phyloP scores from a whole-genome alignment of 805 yeast genomes.

The Metschnikowia hibisci region DNA sequence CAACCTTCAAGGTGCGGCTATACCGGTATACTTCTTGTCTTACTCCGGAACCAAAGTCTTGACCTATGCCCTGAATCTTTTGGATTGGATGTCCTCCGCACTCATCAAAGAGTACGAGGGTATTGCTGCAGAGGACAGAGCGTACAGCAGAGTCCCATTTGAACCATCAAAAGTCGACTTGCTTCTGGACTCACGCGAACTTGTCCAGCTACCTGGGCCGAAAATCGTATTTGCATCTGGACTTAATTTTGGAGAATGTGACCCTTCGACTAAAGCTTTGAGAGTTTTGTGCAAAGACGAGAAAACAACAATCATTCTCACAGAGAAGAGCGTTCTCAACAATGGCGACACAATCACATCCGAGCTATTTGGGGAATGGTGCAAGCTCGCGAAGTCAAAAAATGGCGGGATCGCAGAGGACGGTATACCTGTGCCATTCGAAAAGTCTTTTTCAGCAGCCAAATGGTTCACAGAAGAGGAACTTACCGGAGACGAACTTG shows the following conservation, averaged over 20 bases:
- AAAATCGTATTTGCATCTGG: constrained; percentile 80
- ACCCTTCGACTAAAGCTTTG: constrained; percentile 50
- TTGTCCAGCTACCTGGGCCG: constrained; percentile 57
- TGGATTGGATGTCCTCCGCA: constrained; percentile 94
- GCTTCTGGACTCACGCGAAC: constrained; percentile 52
- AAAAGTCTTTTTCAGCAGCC: constrained; percentile 38
- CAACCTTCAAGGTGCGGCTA: constrained; percentile 41
- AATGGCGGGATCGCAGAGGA: constrained; percentile 47
- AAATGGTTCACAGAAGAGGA: constrained; percentile 47
- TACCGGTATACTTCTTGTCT: constrained; percentile 74
- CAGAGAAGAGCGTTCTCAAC: constrained; percentile 50
- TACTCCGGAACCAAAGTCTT: constrained; percentile 75
- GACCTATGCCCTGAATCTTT: constrained; percentile 79
- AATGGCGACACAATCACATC: constrained; percentile 43
- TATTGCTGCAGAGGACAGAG: constrained; percentile 16
- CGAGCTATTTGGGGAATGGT: constrained; percentile 54
- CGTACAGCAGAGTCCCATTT: constrained; percentile 60
- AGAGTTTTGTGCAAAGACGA: constrained; percentile 58
- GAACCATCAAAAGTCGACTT: constrained; percentile 61
- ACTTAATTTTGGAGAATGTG: constrained; percentile 59
- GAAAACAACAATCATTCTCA: constrained; percentile 66
- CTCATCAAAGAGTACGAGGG: constrained; percentile 81
- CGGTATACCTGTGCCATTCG: constrained; percentile 56
- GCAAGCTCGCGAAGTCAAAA: constrained; percentile 31
- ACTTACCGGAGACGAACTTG: constrained; percentile 48